These are phyloP conservation scores for Leishmania turanica DNA, from an alignment of 208 protist species.

Conservation along the genomic window DNA sequence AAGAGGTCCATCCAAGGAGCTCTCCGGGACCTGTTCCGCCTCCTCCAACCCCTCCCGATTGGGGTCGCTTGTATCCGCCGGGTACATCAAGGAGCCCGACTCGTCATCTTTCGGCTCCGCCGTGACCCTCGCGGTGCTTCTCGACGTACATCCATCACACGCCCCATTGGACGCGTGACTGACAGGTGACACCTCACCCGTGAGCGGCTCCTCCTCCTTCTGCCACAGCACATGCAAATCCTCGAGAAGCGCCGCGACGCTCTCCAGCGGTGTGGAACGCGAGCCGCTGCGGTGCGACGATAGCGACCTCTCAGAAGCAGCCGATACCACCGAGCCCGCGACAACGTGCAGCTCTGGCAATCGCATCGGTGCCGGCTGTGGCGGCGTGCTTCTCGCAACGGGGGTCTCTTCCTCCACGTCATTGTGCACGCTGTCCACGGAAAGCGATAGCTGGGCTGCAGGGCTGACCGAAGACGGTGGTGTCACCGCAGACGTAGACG, in stretches of 20 bases:
- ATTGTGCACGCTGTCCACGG: not conserved
- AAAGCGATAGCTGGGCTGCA: not conserved
- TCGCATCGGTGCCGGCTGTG: not conserved
- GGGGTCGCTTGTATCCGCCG: not conserved
- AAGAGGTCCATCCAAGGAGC: not conserved
- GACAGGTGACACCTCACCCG: too few species aligned
- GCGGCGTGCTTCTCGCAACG: not conserved
- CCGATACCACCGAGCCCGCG: not conserved
- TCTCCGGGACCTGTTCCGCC: not conserved
- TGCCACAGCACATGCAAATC: constrained; percentile 22
- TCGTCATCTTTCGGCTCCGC: not conserved
- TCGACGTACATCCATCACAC: not conserved
- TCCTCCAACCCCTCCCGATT: not conserved
- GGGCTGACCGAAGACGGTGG: not conserved
- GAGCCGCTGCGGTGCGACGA: not conserved
- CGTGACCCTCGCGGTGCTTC: too few species aligned
- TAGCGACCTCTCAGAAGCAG: not conserved
- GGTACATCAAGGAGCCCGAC: not conserved
- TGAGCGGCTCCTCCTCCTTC: constrained; percentile 7
- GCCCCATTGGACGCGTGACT: not conserved
- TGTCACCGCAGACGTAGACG: not conserved
- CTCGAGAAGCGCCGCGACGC: constrained; percentile 17
- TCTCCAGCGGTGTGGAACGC: constrained; percentile 2
- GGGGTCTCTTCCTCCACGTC: not conserved
- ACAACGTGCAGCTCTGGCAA: not conserved